phyloP scores from a whole-genome alignment of 768 basidiomycete genomes.

The Mycena vulgaris region DNA sequence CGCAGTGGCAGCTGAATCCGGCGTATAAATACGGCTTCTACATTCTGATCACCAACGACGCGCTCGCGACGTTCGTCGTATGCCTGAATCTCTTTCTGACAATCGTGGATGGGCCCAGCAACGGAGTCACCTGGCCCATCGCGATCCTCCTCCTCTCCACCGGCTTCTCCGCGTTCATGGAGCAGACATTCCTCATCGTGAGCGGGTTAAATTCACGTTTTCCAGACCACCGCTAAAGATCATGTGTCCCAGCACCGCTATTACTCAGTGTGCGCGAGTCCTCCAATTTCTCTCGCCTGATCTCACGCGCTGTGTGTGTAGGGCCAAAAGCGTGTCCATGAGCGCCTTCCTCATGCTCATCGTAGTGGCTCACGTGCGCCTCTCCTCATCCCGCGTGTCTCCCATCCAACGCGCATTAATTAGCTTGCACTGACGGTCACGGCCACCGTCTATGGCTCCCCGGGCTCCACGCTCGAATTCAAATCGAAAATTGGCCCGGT shows the following conservation, averaged over 20 bases:
- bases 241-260: slow-evolving; percentile 6
- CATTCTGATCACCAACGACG: background rate
- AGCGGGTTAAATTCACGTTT: background rate
- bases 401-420: background rate
- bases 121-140: background rate
- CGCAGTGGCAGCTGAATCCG: background rate
- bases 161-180: background rate
- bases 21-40: background rate
- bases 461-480: background rate
- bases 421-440: background rate
- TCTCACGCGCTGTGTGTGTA: background rate
- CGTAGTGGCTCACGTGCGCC: background rate
- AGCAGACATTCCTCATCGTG: slow-evolving; percentile 7
- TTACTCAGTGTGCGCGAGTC: background rate
- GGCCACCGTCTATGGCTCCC: background rate
- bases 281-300: background rate
- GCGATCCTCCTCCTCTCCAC: background rate
- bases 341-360: background rate
- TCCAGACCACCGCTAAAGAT: background rate
- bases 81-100: background rate
- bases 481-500: background rate
- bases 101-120: background rate
- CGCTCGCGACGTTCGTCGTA: background rate
- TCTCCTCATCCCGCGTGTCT: background rate
- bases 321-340: background rate